phyloP scores from a whole-genome alignment of 1,284 basidiomycete species.

The Porodaedalea pini region DNA sequence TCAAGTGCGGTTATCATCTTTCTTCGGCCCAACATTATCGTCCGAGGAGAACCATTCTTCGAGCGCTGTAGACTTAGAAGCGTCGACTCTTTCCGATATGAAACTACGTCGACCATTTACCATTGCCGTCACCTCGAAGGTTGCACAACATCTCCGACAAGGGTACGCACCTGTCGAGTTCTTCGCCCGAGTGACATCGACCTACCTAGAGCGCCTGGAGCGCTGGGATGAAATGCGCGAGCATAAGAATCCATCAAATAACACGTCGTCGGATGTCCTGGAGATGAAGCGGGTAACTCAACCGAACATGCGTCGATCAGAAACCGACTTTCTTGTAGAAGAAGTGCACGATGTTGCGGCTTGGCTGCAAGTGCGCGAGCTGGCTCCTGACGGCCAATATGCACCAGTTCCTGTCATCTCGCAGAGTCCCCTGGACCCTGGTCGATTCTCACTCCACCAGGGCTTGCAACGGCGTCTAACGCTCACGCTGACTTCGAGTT shows the following conservation, averaged over 20 bases:
- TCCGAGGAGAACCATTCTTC: constrained; percentile 85
- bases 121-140: constrained; percentile 70
- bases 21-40: constrained; percentile 64
- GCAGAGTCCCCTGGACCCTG: constrained; percentile 75
- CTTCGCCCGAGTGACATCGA: constrained; percentile 76
- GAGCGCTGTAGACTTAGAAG: constrained; percentile 67
- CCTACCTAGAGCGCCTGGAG: constrained; percentile 84
- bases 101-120: constrained; percentile 80
- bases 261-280: constrained; percentile 30
- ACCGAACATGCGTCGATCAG: constrained; percentile 82
- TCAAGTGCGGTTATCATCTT: constrained; percentile 79
- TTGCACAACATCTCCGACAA: constrained; percentile 66
- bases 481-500: constrained; percentile 80
- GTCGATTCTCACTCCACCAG: constrained; percentile 87
- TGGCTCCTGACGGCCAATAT: constrained; percentile 83
- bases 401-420: constrained; percentile 80
- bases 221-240: constrained; percentile 90
- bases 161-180: constrained; percentile 85
- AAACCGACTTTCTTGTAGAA: constrained; percentile 87
- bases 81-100: constrained; percentile 69
- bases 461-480: constrained; percentile 86
- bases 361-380: constrained; percentile 83
- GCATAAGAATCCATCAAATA: constrained; percentile 39
- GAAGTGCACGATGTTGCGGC: constrained; percentile 88
- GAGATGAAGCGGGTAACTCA: constrained; percentile 39